Conservation (phyloP, 2,329 filamentous ascomycete species). For the Ophidiomyces ophidiicola region DNA sequence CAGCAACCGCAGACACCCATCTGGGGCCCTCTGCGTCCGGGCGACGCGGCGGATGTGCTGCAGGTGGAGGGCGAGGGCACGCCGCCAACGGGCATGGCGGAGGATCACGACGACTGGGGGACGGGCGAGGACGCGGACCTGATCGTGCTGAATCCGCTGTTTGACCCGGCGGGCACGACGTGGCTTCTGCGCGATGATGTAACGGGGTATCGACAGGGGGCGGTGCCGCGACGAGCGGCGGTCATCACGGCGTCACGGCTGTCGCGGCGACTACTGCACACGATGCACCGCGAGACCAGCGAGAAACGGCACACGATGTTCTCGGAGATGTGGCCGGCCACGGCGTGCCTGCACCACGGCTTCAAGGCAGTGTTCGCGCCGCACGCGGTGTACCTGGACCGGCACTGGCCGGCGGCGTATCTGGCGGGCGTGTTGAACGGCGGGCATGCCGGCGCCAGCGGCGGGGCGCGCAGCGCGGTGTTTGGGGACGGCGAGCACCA, state of each 20-base stretch:
- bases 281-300: conserved; percentile 84
- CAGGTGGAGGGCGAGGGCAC: conserved; percentile 59
- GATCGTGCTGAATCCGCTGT: conserved; percentile 84
- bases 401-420: conserved; percentile 70
- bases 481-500: conserved; percentile 84
- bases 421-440: conserved; percentile 70
- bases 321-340: conserved; percentile 92
- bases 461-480: conserved; percentile 59
- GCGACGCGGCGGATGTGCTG: conserved; percentile 57
- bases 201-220: conserved; percentile 56
- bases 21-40: conserved; percentile 71
- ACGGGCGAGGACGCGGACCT: conserved; percentile 83
- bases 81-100: conserved; percentile 60
- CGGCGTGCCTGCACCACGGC: conserved; percentile 77
- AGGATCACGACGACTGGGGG: conserved; percentile 75
- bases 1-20: conserved; percentile 52
- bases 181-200: conserved; percentile 77
- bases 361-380: conserved; percentile 86
- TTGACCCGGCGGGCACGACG: conserved; percentile 73
- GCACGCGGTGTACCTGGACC: conserved; percentile 77
- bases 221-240: conserved; percentile 61
- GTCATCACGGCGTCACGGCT: conserved; percentile 84
- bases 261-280: conserved; percentile 62
- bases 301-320: conserved; percentile 81
- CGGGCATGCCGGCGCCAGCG: conserved; percentile 59